Evolutionary conservation across 2,329 filamentous ascomycete species (phyloP), one percentile per base, ranked within the genome.

Genomic region (Colletotrichum sublineola): DNA sequence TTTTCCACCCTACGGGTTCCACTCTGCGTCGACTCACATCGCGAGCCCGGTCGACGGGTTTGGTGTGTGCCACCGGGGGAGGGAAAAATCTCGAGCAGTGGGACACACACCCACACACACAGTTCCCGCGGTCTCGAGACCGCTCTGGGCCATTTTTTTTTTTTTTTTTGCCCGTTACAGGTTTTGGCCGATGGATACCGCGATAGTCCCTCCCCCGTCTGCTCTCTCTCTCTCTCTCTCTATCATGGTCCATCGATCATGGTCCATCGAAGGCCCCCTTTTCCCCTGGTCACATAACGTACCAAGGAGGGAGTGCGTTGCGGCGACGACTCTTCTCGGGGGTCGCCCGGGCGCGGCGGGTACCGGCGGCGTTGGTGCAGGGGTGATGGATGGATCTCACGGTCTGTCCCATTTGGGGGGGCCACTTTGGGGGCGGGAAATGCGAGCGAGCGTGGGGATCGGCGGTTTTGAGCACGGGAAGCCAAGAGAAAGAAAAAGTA

Each of bases 321-420:
- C 69, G 58, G 57, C 40, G 44, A n/a, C 44, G 44, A 46, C 44
- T 18, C 44, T 46, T 11, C 6, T 68, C 65, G 69, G 65, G 44
- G 63, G 69, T 71, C 69, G 65, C 64, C 69, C 65, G 69, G 60
- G 55, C 42, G 60, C 69, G 69, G 69, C 69, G 69, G 69, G 65
- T 68, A 71, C 53, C 57, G 38, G 55, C 65, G 68, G 68, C 65
- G 58, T 63, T 60, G 40, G 8, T 40, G 20, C 68, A 68, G 57
- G 68, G 65, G 36, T 15, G 14, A 42, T 44, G 15, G 42, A 44
- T 44, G 42, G 42, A 44, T 15, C 40, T 18, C 40, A 15, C 2
- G 12, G 14, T 18, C 3, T 44, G 15, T 20, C 42, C 5, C 42
- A 44, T 42, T 42, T 4, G 3, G 42, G 44, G 44, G 6, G 18